Conservation (phyloP, 1,139 yeast genomes). For the Debaryomycetaceae sp. region DNA sequence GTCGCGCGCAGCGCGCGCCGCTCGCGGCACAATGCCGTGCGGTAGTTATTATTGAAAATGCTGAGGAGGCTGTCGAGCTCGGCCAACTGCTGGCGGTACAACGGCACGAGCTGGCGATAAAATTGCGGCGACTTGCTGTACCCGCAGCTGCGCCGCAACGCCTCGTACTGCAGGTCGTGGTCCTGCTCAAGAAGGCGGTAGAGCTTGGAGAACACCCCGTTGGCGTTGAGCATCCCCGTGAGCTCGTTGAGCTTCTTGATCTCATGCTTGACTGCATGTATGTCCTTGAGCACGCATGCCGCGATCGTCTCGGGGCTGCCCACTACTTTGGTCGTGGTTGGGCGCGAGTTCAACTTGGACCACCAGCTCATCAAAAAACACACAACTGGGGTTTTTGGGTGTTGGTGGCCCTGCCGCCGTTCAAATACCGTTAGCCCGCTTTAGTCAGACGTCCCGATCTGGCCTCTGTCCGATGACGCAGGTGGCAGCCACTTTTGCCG, state of each 20-base stretch:
- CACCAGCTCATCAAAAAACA: conserved; percentile 4
- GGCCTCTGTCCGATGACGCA: no score
- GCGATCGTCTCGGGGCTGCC: conserved; percentile 16
- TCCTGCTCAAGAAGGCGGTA: conserved; percentile 17
- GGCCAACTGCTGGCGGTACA: conserved; percentile 15
- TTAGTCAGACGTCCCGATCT: no score
- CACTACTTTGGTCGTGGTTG: conserved; percentile 8
- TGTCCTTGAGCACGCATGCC: conserved; percentile 2
- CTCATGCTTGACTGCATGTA: conserved; percentile 11
- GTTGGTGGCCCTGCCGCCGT: no score
- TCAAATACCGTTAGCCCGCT: no score
- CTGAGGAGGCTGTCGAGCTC: conserved; percentile 19
- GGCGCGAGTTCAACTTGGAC: background rate
- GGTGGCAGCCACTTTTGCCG: no score
- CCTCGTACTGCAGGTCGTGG: conserved; percentile 13
- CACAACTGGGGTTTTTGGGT: no score
- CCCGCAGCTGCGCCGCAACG: conserved; percentile 11
- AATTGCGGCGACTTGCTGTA: conserved; percentile 12
- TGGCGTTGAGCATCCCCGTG: conserved; percentile 15
- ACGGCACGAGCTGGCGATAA: conserved; percentile 14
- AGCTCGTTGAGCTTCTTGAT: conserved; percentile 17
- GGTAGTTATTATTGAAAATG: conserved; percentile 20
- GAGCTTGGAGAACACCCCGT: conserved; percentile 16
- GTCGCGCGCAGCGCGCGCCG: no score
- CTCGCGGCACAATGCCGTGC: no score